Evolutionary conservation across 1,284 basidiomycete species (phyloP).

Genomic region (Malassezia yamatoensis): DNA sequence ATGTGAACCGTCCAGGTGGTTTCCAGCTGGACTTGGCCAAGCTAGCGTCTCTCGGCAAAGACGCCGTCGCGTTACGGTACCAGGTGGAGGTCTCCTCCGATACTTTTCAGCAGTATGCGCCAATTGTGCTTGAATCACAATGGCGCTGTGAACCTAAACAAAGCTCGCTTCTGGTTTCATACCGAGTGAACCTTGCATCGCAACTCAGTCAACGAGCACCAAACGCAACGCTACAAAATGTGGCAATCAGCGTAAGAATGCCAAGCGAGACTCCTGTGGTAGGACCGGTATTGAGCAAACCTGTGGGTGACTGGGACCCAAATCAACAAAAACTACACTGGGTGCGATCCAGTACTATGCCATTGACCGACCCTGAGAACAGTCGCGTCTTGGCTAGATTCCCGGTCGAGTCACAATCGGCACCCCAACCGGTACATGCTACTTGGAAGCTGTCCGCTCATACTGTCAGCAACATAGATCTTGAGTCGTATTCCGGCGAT

Average conservation of each 20-base stretch:
- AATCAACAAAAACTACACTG: background rate
- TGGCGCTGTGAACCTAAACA: constrained; percentile 53
- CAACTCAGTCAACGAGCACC: background rate
- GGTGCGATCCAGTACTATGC: background rate
- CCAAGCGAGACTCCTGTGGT: constrained; percentile 8
- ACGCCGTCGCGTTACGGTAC: constrained; percentile 51
- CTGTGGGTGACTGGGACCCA: constrained; percentile 15
- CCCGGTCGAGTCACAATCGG: constrained; percentile 5
- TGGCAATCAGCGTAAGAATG: constrained; percentile 5
- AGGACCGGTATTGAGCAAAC: constrained; percentile 9
- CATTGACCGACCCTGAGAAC: background rate
- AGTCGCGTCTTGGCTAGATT: constrained; percentile 10
- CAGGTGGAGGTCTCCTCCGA: constrained; percentile 47
- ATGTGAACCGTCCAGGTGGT: constrained; percentile 48
- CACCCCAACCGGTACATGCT: constrained; percentile 5
- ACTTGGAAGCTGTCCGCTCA: constrained; percentile 1
- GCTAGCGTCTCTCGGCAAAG: constrained; percentile 21
- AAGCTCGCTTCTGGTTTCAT: constrained; percentile 53
- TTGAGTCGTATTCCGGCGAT: background rate
- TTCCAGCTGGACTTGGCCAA: constrained; percentile 51
- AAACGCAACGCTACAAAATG: constrained; percentile 5
- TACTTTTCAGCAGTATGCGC: constrained; percentile 33
- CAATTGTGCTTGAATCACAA: constrained; percentile 51
- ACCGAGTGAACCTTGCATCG: constrained; percentile 43
- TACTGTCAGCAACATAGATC: constrained; percentile 4